phyloP scores from a whole-genome alignment of 2,329 filamentous ascomycete genomes.

The Claviceps quebecensis region DNA sequence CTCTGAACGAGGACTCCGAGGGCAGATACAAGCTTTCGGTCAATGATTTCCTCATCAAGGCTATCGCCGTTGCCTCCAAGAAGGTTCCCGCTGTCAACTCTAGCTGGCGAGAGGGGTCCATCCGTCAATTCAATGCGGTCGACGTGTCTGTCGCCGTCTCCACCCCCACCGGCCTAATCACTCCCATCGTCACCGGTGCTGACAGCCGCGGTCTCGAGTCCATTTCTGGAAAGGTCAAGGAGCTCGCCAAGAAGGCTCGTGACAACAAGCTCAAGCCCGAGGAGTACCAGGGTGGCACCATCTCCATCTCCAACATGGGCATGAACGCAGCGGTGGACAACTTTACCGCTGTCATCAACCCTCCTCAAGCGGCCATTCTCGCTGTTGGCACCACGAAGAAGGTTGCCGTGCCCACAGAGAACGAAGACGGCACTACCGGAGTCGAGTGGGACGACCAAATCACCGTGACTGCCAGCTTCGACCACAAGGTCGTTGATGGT shows the following conservation, averaged over 20 bases:
- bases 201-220: conserved; percentile 73
- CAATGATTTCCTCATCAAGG: conserved; percentile 99
- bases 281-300: conserved; percentile 97
- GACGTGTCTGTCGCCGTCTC: conserved; percentile 94
- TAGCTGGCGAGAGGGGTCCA: conserved; percentile 79
- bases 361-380: conserved; percentile 88
- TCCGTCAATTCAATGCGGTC: conserved; percentile 85
- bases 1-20: conserved; percentile 75
- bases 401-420: conserved; percentile 77
- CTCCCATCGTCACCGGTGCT: conserved; percentile 86
- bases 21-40: conserved; percentile 99
- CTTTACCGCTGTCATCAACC: conserved; percentile 98
- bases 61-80: conserved; percentile 71
- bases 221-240: conserved; percentile 85
- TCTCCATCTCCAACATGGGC: conserved; percentile 99
- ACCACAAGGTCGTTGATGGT: conserved; percentile 97
- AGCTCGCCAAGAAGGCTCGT: conserved; percentile 87
- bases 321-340: conserved; percentile 96
- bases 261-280: conserved; percentile 99
- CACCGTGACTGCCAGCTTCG: conserved; percentile 84
- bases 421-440: conserved; percentile 59
- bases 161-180: conserved; percentile 88
- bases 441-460: conserved; percentile 97
- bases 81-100: conserved; percentile 96
- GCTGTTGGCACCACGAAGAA: conserved; percentile 92